Base-by-base conservation (phyloP, 108 stramenopile species). In the Mediolabrus comicus region DNA sequence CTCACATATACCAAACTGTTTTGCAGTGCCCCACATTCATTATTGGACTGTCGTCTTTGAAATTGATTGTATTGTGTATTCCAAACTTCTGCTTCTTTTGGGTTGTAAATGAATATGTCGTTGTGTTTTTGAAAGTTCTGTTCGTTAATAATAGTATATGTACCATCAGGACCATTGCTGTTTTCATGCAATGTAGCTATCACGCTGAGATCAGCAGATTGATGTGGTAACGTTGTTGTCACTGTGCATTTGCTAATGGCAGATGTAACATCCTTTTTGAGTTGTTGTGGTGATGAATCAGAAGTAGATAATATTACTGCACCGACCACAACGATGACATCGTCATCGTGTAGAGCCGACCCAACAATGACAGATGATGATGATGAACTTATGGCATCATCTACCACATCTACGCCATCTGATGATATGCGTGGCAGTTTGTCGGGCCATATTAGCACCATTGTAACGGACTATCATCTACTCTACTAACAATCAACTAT, bases 41-140 rank as follows among this genome's bases (percentile, higher is more conserved):
- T 43, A 4, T 28, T 36, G 19, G 14, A 11, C 16, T 16, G 13
- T 17, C 49, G 30, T 39, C 32, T 26, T 30, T 71, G 31, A 4
- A 43, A 43, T 30, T 51, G 33, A 2, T 14, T 30, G 27, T 49
- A 26, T 29, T 53, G 59, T 51, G 8, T 5, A 54, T 16, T 13
- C 70, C 70, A 71, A 17, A 31, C 1, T 19, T 61, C 9, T 53
- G 73, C 65, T 41, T 74, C 60, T 16, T 1, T 59, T 8, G 58
- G 65, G 61, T 67, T 61, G 73, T 74, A 74, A 24, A 74, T 29
- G 53, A 74, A 35, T 2, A 74, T 17, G 58, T 74, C 46, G 14
- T 49, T 49, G 7, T 49, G 46, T 22, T 49, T 49, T 1, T 49
- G 19, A 33, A 33, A 6, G 19, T 24, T 49, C 46, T 24, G 22